Base-by-base conservation (phyloP, 2,329 filamentous ascomycete genomes). In the Sclerotinia sclerotiorum region DNA sequence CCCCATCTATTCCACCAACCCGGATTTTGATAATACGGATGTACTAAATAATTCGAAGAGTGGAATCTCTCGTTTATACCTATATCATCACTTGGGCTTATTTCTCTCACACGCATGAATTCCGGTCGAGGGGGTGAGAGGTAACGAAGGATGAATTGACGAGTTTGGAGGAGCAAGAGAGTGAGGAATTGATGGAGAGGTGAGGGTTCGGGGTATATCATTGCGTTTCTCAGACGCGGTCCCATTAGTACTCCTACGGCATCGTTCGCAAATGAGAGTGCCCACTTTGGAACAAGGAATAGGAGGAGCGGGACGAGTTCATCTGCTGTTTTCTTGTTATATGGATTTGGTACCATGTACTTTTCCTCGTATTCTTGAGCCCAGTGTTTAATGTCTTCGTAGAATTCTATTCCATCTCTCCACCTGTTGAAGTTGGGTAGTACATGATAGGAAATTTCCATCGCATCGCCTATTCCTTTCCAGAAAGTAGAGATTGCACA, bases 381-480 rank as follows among this genome's bases (percentile, higher is more conserved):
- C 82, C 84, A 87, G 10, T 70, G 73, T 5, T 79, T 75, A 55
- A 86, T 76, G 67, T 86, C 83, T 4, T 83, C 79, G 56, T 80
- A 78, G 74, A 85, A 86, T 57, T 85, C 84, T 39, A 85, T 76
- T 42, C 84, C 84, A 72, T 86, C 82, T 2, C 69, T 73, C 84
- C 84, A 87, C 13, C 78, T 24, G 13, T 44, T n/a, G 29, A 27
- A 35, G 13, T 3, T 15, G 4, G 15, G 7, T 8, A 46, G 48
- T 7, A 5, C 21, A 3, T n/a, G 6, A 72, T 85, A 86, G 60
- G 81, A 76, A 70, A 93, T 90, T 0, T 82, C 84, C 86, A 93
- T 90, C 65, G 86, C 85, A 73, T 92, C 88, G 19, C 90, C 90
- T 21, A 92, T 79, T 65, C 83, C 82, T 77, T 90, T 91, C 90